phyloP scores from a whole-genome alignment of 257 asterid genomes.

The Solanum clarkiae region DNA sequence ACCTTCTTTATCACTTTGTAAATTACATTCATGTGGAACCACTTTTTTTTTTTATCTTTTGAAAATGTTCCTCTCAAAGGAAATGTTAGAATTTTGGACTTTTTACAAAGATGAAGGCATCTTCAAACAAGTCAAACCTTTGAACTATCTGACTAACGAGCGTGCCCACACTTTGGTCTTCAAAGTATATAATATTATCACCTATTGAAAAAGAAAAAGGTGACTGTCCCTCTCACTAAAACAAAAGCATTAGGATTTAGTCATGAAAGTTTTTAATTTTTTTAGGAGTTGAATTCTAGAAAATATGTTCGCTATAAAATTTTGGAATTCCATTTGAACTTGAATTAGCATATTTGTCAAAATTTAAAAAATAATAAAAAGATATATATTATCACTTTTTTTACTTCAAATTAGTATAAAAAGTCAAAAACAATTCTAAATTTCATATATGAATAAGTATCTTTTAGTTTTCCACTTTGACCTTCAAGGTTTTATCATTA shows the following conservation, averaged over 20 bases:
- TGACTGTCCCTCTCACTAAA: neutral
- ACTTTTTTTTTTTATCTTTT: neutral
- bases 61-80: neutral
- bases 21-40: neutral
- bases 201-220: neutral
- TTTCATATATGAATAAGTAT: too few relatives aligned
- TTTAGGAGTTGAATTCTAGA: too few relatives aligned
- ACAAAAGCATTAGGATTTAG: neutral
- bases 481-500: too few relatives aligned
- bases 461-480: too few relatives aligned
- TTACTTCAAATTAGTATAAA: too few relatives aligned
- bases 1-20: neutral
- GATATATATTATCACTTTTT: too few relatives aligned
- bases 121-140: conserved; percentile 31
- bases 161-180: conserved; percentile 18
- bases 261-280: too few relatives aligned
- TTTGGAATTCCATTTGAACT: neutral
- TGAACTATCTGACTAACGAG: neutral
- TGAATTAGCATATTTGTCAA: too few relatives aligned
- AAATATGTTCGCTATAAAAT: too few relatives aligned
- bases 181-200: neutral
- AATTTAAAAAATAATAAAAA: too few relatives aligned
- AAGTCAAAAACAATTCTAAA: too few relatives aligned
- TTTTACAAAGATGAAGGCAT: neutral
- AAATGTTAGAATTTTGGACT: neutral